These are phyloP conservation scores for Barnettozyma salicaria DNA, from an alignment of 805 yeast genomes.

Conservation along the genomic window DNA sequence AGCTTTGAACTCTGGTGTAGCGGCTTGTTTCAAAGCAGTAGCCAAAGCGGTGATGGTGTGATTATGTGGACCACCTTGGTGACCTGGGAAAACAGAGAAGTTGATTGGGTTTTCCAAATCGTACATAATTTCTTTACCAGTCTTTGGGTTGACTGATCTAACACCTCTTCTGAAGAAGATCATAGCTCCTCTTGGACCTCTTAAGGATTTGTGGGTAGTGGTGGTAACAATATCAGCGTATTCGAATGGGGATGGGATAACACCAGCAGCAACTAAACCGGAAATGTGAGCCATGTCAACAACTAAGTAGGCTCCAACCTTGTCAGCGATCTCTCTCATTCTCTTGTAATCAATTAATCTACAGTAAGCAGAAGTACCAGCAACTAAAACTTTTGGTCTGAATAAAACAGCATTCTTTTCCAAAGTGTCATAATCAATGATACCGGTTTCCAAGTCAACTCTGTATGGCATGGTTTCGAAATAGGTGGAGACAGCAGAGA, in stretches of 20 bases:
- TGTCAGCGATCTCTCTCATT: slow-evolving; percentile 87
- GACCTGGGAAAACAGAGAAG: slow-evolving; percentile 98
- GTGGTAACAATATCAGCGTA: slow-evolving; percentile 95
- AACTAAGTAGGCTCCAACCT: slow-evolving; percentile 86
- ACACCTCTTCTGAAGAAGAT: slow-evolving; percentile 95
- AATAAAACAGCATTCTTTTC: slow-evolving; percentile 76
- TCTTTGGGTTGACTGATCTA: slow-evolving; percentile 63
- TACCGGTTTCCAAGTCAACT: slow-evolving; percentile 76
- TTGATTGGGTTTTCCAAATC: slow-evolving; percentile 89
- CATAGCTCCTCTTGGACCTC: slow-evolving; percentile 99
- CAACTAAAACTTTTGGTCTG: slow-evolving; percentile 93
- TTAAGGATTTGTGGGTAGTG: slow-evolving; percentile 93
- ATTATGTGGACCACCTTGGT: slow-evolving; percentile 99
- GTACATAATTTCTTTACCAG: slow-evolving; percentile 78
- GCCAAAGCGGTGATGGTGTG: slow-evolving; percentile 96
- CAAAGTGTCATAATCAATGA: slow-evolving; percentile 86
- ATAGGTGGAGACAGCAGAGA: slow-evolving; percentile 86
- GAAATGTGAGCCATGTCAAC: slow-evolving; percentile 98
- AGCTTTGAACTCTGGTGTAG: slow-evolving; percentile 77
- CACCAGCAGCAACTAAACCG: slow-evolving; percentile 93
- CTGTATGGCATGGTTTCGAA: slow-evolving; percentile 98
- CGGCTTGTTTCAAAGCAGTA: slow-evolving; percentile 89
- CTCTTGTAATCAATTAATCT: slow-evolving; percentile 84
- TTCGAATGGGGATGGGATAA: slow-evolving; percentile 87
- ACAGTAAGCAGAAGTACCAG: slow-evolving; percentile 96